Conservation (phyloP, 2,329 filamentous ascomycete genomes). For the Pseudogymnoascus sp. region DNA sequence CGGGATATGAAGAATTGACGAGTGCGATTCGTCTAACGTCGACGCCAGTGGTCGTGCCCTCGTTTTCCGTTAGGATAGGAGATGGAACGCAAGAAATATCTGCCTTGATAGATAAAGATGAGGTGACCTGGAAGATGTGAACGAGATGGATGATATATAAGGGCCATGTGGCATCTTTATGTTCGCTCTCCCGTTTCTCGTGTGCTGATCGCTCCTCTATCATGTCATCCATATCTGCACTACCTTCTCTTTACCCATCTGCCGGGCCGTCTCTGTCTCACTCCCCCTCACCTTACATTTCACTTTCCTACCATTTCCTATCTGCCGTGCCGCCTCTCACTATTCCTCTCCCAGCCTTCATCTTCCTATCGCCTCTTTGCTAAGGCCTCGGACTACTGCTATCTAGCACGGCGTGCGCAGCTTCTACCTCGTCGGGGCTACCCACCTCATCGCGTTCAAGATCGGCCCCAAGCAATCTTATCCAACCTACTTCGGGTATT, state of each 20-base stretch:
- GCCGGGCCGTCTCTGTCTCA: neutral
- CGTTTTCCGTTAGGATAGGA: neutral
- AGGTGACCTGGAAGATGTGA: neutral
- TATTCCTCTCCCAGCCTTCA: neutral
- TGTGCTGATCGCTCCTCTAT: neutral
- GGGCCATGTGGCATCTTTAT: neutral
- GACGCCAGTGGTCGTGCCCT: too few relatives aligned
- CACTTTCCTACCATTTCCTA: neutral
- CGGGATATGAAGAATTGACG: neutral
- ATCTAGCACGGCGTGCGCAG: neutral
- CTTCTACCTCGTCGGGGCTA: neutral
- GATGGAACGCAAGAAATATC: neutral
- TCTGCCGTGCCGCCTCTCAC: neutral
- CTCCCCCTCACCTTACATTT: neutral
- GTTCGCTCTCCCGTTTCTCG: neutral
- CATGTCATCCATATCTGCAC: neutral
- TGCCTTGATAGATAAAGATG: neutral
- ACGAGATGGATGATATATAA: neutral
- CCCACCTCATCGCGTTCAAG: neutral
- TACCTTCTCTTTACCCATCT: neutral
- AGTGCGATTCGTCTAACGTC: neutral
- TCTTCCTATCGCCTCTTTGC: neutral
- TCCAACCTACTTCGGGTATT: neutral
- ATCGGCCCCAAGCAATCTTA: neutral
- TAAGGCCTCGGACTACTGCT: too few relatives aligned